phyloP scores from a whole-genome alignment of 352 stramenopile species.

The Phytopythium mirpurense region DNA sequence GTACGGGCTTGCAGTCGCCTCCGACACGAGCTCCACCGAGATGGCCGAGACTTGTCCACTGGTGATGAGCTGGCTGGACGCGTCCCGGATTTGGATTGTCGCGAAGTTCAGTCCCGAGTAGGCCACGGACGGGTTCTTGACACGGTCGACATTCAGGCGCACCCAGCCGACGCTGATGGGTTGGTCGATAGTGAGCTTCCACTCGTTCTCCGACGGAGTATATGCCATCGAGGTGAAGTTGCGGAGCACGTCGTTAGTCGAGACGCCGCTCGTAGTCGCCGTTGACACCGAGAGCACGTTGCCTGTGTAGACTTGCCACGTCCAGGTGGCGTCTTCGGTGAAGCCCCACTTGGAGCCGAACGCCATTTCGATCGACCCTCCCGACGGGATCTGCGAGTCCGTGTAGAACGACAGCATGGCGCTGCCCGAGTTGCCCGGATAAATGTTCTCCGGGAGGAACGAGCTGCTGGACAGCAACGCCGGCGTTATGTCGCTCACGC shows the following conservation, averaged over 20 bases:
- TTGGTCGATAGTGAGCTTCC: slow-evolving; percentile 46
- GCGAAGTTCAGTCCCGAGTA: slow-evolving; percentile 69
- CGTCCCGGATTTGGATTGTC: slow-evolving; percentile 47
- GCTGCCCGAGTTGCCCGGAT: slow-evolving; percentile 75
- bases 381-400: slow-evolving; percentile 43
- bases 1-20: slow-evolving; percentile 72
- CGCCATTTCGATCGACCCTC: slow-evolving; percentile 45
- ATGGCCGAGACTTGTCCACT: slow-evolving; percentile 64
- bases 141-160: slow-evolving; percentile 48
- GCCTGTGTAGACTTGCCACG: slow-evolving; percentile 32
- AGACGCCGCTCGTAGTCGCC: slow-evolving; percentile 5
- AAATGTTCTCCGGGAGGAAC: slow-evolving; percentile 83
- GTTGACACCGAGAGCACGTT: slow-evolving; percentile 9
- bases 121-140: slow-evolving; percentile 68
- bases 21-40: slow-evolving; percentile 56
- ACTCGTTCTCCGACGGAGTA: slow-evolving; percentile 35
- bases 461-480: slow-evolving; percentile 59
- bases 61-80: slow-evolving; percentile 47
- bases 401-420: slow-evolving; percentile 76
- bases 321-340: slow-evolving; percentile 37
- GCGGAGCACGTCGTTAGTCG: not conserved
- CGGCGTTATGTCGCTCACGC: slow-evolving; percentile 33
- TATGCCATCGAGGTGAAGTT: slow-evolving; percentile 26
- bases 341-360: slow-evolving; percentile 69
- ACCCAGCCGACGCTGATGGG: slow-evolving; percentile 68